Evolutionary conservation across 495 filamentous ascomycete species (phyloP).

Genomic region (Xanthoparmelia taractica): DNA sequence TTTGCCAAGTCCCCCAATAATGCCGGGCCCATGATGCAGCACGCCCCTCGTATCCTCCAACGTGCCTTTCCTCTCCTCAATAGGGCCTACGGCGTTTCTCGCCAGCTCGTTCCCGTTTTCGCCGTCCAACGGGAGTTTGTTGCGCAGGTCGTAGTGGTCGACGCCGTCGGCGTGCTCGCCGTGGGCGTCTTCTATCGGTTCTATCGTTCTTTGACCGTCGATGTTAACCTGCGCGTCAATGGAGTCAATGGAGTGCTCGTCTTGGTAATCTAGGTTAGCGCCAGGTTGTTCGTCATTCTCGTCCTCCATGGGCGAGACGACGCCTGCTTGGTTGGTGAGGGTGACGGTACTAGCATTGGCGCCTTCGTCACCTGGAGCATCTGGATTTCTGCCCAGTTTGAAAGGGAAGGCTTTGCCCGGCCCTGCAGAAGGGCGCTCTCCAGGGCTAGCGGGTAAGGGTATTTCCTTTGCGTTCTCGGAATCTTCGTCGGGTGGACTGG

Average conservation of each 20-base stretch:
- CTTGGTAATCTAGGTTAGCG: not conserved
- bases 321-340: conserved; percentile 19
- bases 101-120: not conserved
- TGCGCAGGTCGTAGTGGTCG: not conserved
- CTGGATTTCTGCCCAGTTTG: conserved; percentile 18
- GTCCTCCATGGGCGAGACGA: conserved; percentile 15
- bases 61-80: conserved; percentile 11
- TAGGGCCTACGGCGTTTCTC: not conserved
- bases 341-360: conserved; percentile 24
- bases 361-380: not conserved
- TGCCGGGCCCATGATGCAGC: conserved; percentile 10
- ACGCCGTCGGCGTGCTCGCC: not conserved
- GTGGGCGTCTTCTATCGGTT: not conserved
- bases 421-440: conserved; percentile 28
- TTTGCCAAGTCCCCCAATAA: not conserved
- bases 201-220: not conserved
- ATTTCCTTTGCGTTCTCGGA: not conserved
- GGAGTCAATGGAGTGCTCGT: not conserved
- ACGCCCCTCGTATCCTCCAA: conserved; percentile 19
- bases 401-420: conserved; percentile 22
- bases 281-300: conserved; percentile 17
- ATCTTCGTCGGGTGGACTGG: conserved; percentile 1
- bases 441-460: conserved; percentile 37
- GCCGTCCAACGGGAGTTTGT: not conserved
- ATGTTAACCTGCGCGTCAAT: not conserved